Percentiles rank a stretch among this genome's conserved stretches.
phyloP scores from a whole-genome alignment of 2,329 filamentous ascomycete species.

The Blastomyces parvus region DNA sequence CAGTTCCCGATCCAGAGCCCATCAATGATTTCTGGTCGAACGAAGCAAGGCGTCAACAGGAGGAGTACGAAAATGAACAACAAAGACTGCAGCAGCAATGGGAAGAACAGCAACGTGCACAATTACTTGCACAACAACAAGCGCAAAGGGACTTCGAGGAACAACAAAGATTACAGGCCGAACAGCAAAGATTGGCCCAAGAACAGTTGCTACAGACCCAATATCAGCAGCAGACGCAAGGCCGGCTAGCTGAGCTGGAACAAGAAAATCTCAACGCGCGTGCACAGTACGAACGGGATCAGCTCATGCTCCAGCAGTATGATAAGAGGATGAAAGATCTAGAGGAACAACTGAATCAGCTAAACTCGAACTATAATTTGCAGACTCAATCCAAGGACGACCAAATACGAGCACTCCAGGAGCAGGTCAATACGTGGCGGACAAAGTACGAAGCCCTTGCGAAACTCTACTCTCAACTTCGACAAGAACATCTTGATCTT shows the following conservation, averaged over 20 bases:
- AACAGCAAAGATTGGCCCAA: conserved; percentile 84
- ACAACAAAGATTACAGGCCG: conserved; percentile 74
- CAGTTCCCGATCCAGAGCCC: conserved; percentile 72
- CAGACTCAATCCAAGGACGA: conserved; percentile 87
- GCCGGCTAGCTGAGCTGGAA: conserved; percentile 88
- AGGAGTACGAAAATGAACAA: conserved; percentile 93
- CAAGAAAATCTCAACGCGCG: conserved; percentile 89
- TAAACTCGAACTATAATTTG: conserved; percentile 73
- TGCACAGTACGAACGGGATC: conserved; percentile 93
- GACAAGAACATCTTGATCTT: conserved; percentile 88
- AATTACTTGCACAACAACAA: conserved; percentile 73
- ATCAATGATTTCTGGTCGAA: conserved; percentile 98
- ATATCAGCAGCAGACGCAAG: conserved; percentile 86
- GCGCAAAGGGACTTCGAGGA: conserved; percentile 95
- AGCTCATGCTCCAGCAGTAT: conserved; percentile 93
- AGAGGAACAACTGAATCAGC: conserved; percentile 73
- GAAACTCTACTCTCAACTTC: conserved; percentile 92
- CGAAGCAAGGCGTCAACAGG: conserved; percentile 81
- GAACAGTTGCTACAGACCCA: conserved; percentile 84
- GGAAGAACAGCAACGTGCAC: conserved; percentile 66
- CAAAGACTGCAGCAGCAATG: conserved; percentile 77
- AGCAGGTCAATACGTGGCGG: conserved; percentile 96
- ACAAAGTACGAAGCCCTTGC: conserved; percentile 94
- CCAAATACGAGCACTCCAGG: conserved; percentile 82
- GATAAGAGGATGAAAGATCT: conserved; percentile 88